Evolutionary conservation across 306 rosid species (phyloP), one percentile per base, ranked within the genome.

Genomic region (Heteromeles arbutifolia): DNA sequence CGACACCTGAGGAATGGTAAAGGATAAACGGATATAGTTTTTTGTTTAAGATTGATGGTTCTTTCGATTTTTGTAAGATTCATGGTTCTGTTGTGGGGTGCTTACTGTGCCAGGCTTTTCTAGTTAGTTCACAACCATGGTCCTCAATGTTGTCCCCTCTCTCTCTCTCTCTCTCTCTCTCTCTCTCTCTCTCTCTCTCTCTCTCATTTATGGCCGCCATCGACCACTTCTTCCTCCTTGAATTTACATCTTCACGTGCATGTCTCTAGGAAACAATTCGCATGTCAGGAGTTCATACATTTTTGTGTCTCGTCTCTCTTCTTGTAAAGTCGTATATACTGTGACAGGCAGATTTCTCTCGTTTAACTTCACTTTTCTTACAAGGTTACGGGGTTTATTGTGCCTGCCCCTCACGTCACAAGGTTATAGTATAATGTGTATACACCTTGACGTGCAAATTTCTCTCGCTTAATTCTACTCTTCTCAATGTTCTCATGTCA

Each of bases 51-150:
- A 34, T 34, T 34, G 39, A 34, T 34, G 39, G 39, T 34, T 34
- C 39, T 6, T 34, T 34, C 39, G 39, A 34, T 34, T 66, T n/a
- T 37, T 17, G 39, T 9, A 26, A 22, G 37, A 22, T 24, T 50
- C 25, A 57, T 58, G 37, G 53, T 15, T 14, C 37, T 32, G 0
- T 32, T 32, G 21, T 19, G 44, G 11, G 45, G 17, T 29, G 69
- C 44, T 9, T 19, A 32, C 25, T 12, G 21, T 22, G 45, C 50
- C 18, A 65, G 50, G 28, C 11, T 11, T 25, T 37, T 59, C 26
- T 68, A 15, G 77, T 48, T 77, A 79, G 86, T 78, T 83, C 85
- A 57, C 59, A 62, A 50, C 63, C 71, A 69, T 77, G 59, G 70
- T 74, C 83, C 57, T 54, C 24, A 65, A 29, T 21, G 3, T 19